These are phyloP conservation scores for Boletus bicolor DNA, from an alignment of 768 basidiomycete genomes.

Conservation along the genomic window DNA sequence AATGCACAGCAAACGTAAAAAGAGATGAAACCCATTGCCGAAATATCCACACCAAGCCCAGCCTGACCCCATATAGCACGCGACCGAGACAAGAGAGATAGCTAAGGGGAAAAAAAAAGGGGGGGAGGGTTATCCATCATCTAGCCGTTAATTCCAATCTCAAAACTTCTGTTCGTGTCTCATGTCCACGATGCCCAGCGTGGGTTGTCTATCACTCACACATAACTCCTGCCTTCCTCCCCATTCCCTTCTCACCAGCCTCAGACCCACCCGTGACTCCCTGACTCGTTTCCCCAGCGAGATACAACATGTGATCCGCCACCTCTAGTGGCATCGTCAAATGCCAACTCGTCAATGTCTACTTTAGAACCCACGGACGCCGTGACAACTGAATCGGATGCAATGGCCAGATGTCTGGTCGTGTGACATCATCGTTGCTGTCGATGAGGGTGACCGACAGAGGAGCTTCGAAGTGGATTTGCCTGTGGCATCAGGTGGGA, in stretches of 20 bases:
- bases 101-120: no score
- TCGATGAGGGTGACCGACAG: slow-evolving; percentile 44
- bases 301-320: slow-evolving; percentile 69
- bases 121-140: no score
- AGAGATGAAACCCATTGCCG: no score
- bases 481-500: slow-evolving; percentile 37
- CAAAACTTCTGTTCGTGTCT: no score
- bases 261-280: neutral
- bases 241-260: no score
- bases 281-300: slow-evolving; percentile 42
- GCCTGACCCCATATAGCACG: no score
- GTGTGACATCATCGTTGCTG: slow-evolving; percentile 15
- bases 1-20: no score
- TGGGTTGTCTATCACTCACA: neutral
- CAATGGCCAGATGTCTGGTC: slow-evolving; percentile 55
- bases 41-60: no score
- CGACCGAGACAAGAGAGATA: no score
- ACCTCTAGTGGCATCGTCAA: slow-evolving; percentile 86
- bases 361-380: slow-evolving; percentile 93
- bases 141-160: no score
- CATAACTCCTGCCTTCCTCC: slow-evolving; percentile 11
- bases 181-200: no score
- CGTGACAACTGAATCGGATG: slow-evolving; percentile 76
- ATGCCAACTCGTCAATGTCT: slow-evolving; percentile 90
- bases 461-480: slow-evolving; percentile 54